phyloP scores from a whole-genome alignment of 495 filamentous ascomycete species.

The Penicillium arizonense region DNA sequence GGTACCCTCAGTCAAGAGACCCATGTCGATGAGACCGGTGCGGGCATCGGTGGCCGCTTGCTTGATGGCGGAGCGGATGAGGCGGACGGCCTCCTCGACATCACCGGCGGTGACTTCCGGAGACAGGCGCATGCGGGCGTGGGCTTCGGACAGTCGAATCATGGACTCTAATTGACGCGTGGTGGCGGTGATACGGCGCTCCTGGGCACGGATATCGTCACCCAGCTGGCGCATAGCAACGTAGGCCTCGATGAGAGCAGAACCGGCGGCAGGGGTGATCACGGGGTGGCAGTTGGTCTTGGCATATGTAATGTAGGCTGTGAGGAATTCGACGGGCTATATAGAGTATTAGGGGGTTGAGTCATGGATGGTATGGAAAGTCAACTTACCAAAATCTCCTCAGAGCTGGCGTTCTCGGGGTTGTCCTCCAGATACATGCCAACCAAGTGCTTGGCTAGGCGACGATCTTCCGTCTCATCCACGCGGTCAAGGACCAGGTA shows the following conservation, averaged over 20 bases:
- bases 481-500: constrained; percentile 93
- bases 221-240: constrained; percentile 95
- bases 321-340: constrained; percentile 91
- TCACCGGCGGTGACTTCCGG: constrained; percentile 73
- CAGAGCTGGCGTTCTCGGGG: constrained; percentile 74
- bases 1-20: constrained; percentile 86
- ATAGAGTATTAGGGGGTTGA: constrained; percentile 11
- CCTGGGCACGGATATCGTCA: constrained; percentile 87
- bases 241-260: constrained; percentile 81
- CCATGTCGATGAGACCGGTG: constrained; percentile 96
- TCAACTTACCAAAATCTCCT: constrained; percentile 75
- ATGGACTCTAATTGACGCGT: constrained; percentile 95
- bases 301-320: constrained; percentile 96
- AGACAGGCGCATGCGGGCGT: constrained; percentile 94
- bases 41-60: constrained; percentile 88
- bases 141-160: constrained; percentile 94
- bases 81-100: constrained; percentile 84
- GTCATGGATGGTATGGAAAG: neutral
- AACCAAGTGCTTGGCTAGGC: constrained; percentile 86
- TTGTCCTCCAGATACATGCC: constrained; percentile 96
- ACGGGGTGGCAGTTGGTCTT: constrained; percentile 81
- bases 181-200: constrained; percentile 96
- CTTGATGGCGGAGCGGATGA: constrained; percentile 95
- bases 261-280: constrained; percentile 71
- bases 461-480: constrained; percentile 83